Percentiles rank a stretch among this genome's conserved stretches.
Conservation (phyloP, 176 grass and related monocot genomes). For the Areca catechu region DNA sequence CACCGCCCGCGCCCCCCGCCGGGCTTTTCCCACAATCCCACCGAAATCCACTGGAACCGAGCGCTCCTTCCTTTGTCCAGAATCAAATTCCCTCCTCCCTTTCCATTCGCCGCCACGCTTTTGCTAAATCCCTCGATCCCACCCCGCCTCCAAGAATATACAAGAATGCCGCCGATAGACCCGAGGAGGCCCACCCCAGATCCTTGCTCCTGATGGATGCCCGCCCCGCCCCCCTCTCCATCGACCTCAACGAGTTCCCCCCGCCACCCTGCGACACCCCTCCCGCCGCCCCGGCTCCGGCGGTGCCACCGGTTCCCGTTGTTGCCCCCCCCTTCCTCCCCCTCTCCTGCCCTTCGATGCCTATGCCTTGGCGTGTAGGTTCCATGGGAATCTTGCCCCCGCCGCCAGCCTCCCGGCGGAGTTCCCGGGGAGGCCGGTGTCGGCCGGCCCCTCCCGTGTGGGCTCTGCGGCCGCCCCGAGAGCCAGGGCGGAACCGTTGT, state of each 20-base stretch:
- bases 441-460: conserved; percentile 29
- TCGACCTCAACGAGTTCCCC: conserved; percentile 94
- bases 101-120: too few species aligned
- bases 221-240: conserved; percentile 48
- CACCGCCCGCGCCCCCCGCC: too few species aligned
- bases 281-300: conserved; percentile 4
- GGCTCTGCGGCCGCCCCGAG: conserved; percentile 46
- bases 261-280: conserved; percentile 30
- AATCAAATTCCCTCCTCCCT: too few species aligned
- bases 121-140: too few species aligned
- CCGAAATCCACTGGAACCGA: too few species aligned
- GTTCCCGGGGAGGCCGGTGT: conserved; percentile 56
- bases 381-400: conserved; percentile 19
- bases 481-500: conserved; percentile 35
- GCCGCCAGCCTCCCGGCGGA: conserved; percentile 22
- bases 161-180: too few species aligned
- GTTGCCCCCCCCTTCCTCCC: neutral
- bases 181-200: too few species aligned
- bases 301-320: conserved; percentile 6
- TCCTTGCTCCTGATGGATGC: conserved; percentile 17
- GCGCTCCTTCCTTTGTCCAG: too few species aligned
- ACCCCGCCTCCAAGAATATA: too few species aligned
- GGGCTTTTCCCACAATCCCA: too few species aligned
- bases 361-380: conserved; percentile 24
- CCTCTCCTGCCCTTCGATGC: conserved; percentile 29